These are phyloP conservation scores for Arabis hirsuta DNA, from an alignment of 345 rosid species.

Conservation along the genomic window DNA sequence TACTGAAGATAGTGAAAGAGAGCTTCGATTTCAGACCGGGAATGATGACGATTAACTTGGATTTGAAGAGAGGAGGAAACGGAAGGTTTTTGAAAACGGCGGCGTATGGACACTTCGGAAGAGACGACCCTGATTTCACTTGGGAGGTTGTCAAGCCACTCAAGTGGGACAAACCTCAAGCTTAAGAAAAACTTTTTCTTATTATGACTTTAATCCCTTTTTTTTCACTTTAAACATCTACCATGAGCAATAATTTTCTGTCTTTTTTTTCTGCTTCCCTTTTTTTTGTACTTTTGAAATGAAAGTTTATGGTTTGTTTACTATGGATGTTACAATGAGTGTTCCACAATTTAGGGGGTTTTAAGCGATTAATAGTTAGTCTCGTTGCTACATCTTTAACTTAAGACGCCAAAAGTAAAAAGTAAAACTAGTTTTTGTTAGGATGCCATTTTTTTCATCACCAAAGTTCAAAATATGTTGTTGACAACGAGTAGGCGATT, in stretches of 20 bases:
- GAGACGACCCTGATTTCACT: slow-evolving; percentile 53
- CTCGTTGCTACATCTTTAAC: too few relatives aligned
- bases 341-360: too few relatives aligned
- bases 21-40: slow-evolving; percentile 51
- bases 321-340: neutral
- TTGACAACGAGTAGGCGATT: too few relatives aligned
- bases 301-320: slow-evolving; percentile 27
- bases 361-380: neutral
- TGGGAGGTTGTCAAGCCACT: slow-evolving; percentile 52
- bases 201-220: neutral
- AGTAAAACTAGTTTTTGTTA: too few relatives aligned
- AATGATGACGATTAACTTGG: slow-evolving; percentile 49
- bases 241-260: slow-evolving; percentile 33
- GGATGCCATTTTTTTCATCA: too few relatives aligned
- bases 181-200: slow-evolving; percentile 6
- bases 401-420: too few relatives aligned
- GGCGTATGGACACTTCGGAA: slow-evolving; percentile 51
- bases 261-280: neutral
- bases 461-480: too few relatives aligned
- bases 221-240: slow-evolving; percentile 27
- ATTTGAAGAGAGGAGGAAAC: slow-evolving; percentile 51
- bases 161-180: slow-evolving; percentile 50
- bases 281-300: slow-evolving; percentile 29
- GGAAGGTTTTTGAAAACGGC: slow-evolving; percentile 51
- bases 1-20: slow-evolving; percentile 48